Evolutionary conservation across 192 early-diverging fungal genomes (phyloP), one percentile per base, ranked within the genome.

Genomic region (Backusella liffmaniae): DNA sequence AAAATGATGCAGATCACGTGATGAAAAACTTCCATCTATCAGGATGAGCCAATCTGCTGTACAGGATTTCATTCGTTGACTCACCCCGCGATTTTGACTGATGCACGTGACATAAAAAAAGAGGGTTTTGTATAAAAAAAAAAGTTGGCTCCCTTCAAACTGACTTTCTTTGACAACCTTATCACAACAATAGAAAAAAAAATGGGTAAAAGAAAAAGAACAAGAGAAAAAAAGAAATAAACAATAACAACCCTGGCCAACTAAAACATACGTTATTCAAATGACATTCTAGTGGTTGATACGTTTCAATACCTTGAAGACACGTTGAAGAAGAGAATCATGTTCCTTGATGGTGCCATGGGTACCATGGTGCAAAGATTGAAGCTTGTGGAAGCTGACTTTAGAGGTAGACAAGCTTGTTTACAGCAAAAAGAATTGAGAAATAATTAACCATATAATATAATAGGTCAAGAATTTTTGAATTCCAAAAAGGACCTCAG

Each of bases 331-430:
- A 86, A 93, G 86, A 88, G 95, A 70, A 97, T 98, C 84, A 95
- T 98, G 93, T 96, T 93, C 86, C 90, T 98, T 65, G 97, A 98
- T 80, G 97, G 96, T 68, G 96, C 92, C n/a, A 97, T 98, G 96
- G 95, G 95, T 59, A 94, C 93, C 46, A 88, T 94, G 91, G 93
- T 98, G 77, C 97, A 98, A 78, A 84, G 90, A 39, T 89, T 94
- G 67, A 85, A 87, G 26, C 89, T 98, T 15, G 84, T 88, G 21
- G 97, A 98, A 82, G 88, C 86, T 10, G 93, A 97, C 79, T 97
- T 98, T 76, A 85, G 97, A 78, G 91, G 91, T 87, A 78, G 2
- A 62, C 34, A 16, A 8, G 1, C 32, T 32, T 32, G 32, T 32
- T 32, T 32, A 32, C 70, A 74, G 16, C 36, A 21, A 41, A 74